Percentiles rank a stretch among this genome's conserved stretches.
Evolutionary conservation across 2,329 filamentous ascomycete species (phyloP).

Genomic region (Coniochaeta ligniaria): DNA sequence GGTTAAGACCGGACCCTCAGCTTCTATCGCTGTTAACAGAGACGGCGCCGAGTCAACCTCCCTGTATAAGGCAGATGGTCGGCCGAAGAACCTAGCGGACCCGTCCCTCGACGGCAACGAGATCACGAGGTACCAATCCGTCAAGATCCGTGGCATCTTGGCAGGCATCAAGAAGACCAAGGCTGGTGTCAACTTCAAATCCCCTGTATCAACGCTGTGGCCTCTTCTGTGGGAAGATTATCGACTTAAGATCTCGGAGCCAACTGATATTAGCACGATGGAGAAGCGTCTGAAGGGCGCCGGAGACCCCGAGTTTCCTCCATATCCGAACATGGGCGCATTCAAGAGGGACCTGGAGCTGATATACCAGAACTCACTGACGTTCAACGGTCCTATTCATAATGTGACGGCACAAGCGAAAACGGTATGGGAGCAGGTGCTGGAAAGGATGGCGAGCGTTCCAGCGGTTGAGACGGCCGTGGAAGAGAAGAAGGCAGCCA

Average conservation of each 20-base stretch:
- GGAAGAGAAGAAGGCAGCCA: conserved; percentile 48
- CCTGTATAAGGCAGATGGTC: conserved; percentile 19
- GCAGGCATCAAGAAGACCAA: conserved; percentile 82
- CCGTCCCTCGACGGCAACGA: conserved; percentile 33
- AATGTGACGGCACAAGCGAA: conserved; percentile 55
- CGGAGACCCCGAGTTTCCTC: conserved; percentile 33
- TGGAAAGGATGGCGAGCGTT: conserved; percentile 36
- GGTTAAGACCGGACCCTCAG: conserved; percentile 20
- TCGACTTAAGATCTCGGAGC: conserved; percentile 59
- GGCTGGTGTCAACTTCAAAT: conserved; percentile 66
- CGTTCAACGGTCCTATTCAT: conserved; percentile 79
- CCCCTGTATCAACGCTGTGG: conserved; percentile 72
- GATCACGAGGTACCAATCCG: conserved; percentile 53
- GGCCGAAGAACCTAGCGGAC: conserved; percentile 32
- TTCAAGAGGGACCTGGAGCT: conserved; percentile 69
- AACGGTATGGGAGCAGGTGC: conserved; percentile 48
- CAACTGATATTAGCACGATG: conserved; percentile 79
- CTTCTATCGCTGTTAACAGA: conserved; percentile 20
- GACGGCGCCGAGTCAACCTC: conserved; percentile 17
- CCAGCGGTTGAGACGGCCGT: conserved; percentile 49
- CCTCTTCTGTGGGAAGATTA: conserved; percentile 71
- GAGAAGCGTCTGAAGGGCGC: conserved; percentile 64
- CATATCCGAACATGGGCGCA: conserved; percentile 62
- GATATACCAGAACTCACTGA: conserved; percentile 70
- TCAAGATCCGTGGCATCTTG: conserved; percentile 58